These are phyloP conservation scores for Fraxinus xanthoxyloides DNA, from an alignment of 305 asterid genomes.

Conservation along the genomic window DNA sequence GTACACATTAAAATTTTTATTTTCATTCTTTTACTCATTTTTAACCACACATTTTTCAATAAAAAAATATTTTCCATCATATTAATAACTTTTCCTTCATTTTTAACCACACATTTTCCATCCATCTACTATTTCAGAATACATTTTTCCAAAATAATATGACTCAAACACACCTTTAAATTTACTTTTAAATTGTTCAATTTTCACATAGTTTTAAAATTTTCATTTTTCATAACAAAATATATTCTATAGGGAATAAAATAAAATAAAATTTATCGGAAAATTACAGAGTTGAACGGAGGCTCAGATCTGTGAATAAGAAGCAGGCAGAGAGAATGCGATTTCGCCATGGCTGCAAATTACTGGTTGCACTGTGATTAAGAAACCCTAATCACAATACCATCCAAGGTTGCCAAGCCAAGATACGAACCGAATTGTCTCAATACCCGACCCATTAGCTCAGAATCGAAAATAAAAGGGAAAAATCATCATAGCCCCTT, in stretches of 20 bases:
- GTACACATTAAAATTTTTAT: no score
- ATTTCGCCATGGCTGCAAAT: conserved; percentile 42
- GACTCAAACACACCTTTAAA: no score
- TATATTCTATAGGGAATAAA: neutral
- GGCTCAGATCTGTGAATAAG: conserved; percentile 35
- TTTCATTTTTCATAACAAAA: neutral
- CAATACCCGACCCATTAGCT: conserved; percentile 22
- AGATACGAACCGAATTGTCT: conserved; percentile 32
- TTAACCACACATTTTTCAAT: no score
- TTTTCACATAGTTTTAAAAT: no score
- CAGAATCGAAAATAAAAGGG: neutral
- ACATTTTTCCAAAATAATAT: no score
- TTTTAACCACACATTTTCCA: no score
- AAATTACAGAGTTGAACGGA: neutral
- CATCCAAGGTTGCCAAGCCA: conserved; percentile 38
- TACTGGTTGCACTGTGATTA: conserved; percentile 29
- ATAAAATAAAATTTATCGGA: neutral
- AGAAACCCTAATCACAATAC: conserved; percentile 1
- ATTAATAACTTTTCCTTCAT: no score
- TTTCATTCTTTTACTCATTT: no score
- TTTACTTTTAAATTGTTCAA: no score
- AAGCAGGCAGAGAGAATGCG: conserved; percentile 11
- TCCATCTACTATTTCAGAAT: no score
- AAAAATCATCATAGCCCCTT: conserved; percentile 35
- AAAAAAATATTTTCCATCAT: no score